These are phyloP conservation scores for Phytopythium boreale DNA, from an alignment of 352 stramenopile species.

Conservation along the genomic window DNA sequence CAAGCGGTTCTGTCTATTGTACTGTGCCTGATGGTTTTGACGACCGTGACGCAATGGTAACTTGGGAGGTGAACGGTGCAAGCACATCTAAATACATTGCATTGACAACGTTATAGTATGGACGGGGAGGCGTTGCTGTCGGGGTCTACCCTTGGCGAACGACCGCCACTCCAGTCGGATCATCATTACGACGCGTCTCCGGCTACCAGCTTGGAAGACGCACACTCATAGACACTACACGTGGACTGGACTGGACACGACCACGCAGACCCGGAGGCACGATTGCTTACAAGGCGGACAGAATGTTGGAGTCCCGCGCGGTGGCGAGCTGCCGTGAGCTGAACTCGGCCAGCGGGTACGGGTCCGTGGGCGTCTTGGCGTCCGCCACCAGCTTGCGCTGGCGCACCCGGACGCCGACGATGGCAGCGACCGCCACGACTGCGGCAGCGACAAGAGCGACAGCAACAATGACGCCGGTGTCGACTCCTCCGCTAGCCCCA, in stretches of 20 bases:
- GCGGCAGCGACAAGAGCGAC: conserved; percentile 34
- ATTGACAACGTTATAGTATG: not conserved
- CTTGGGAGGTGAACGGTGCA: not conserved
- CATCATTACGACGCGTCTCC: not conserved
- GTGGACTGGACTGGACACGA: not conserved
- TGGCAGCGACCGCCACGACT: conserved; percentile 33
- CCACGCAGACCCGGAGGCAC: not conserved
- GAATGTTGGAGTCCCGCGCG: conserved; percentile 21
- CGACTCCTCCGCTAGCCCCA: conserved; percentile 10
- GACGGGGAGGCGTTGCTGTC: not conserved
- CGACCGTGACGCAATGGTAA: not conserved
- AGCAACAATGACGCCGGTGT: conserved; percentile 33
- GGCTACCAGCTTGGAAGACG: not conserved
- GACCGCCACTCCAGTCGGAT: too few species aligned
- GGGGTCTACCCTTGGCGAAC: too few species aligned
- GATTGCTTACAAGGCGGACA: conserved; percentile 10
- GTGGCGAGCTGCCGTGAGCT: conserved; percentile 12
- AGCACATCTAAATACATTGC: not conserved
- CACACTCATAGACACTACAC: not conserved
- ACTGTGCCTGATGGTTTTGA: not conserved
- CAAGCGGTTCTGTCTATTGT: not conserved
- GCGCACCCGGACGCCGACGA: conserved; percentile 35
- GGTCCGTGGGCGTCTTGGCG: conserved; percentile 37
- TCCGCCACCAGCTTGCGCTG: conserved; percentile 44
- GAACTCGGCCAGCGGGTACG: conserved; percentile 26